Conservation (phyloP, 352 stramenopile species). For the Globisporangium abappressorium region DNA sequence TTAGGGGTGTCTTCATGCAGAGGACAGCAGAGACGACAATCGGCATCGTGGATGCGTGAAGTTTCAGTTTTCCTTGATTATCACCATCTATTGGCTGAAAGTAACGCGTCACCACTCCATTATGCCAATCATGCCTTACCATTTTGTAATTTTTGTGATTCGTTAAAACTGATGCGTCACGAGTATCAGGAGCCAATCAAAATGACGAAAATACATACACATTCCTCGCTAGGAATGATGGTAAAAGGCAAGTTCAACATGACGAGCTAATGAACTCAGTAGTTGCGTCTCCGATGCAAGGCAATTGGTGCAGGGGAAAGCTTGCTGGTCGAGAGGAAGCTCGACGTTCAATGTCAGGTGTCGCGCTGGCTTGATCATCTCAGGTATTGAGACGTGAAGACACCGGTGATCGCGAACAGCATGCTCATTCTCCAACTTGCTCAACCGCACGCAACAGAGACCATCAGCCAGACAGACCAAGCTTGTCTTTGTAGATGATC, state of each 20-base stretch:
- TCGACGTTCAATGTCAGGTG: not conserved
- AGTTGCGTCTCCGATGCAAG: not conserved
- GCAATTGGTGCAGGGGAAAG: too few relatives aligned
- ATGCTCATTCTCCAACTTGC: not conserved
- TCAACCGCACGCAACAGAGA: not conserved
- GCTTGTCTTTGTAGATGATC: conserved; percentile 6
- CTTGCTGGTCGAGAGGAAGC: not conserved
- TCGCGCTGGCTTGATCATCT: not conserved
- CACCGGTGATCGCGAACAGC: not conserved
- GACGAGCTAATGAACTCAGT: not conserved
- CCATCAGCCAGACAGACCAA: not conserved
- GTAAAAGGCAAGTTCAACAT: conserved; percentile 4
- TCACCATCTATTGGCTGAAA: not conserved
- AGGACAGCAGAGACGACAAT: too few relatives aligned
- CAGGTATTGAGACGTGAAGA: not conserved
- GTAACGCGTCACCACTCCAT: not conserved
- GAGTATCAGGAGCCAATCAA: not conserved
- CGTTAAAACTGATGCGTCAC: not conserved
- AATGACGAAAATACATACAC: not conserved
- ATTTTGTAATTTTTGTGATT: not conserved
- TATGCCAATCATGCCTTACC: not conserved
- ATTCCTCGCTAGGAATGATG: not conserved
- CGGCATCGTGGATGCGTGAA: too few relatives aligned
- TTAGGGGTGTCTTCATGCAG: too few relatives aligned
- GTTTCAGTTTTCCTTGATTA: too few relatives aligned